These are phyloP conservation scores for Fusarium liriodendri DNA, from an alignment of 2,329 filamentous ascomycete genomes.

Conservation along the genomic window DNA sequence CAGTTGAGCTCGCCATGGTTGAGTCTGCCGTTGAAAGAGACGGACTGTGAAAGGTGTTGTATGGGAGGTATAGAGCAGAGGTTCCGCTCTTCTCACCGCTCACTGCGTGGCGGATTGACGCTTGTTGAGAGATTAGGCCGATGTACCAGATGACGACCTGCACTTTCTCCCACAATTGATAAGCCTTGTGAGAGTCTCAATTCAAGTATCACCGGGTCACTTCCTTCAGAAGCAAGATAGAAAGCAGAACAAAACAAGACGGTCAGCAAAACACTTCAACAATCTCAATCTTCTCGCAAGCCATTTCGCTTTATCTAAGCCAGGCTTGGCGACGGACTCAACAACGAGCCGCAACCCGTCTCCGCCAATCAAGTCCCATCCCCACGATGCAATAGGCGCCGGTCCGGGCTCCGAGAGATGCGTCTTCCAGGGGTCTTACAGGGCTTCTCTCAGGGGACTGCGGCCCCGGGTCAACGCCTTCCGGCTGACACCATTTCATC, in stretches of 20 bases:
- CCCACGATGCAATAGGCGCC: neutral
- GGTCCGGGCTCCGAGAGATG: conserved; percentile 20
- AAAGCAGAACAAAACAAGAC: neutral
- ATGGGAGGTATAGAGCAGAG: neutral
- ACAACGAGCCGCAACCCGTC: conserved; percentile 22
- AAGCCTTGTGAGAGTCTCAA: neutral
- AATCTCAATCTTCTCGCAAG: conserved; percentile 21
- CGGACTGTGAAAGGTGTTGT: neutral
- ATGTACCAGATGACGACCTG: neutral
- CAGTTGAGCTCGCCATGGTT: conserved; percentile 35
- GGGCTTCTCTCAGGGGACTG: conserved; percentile 16
- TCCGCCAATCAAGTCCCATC: conserved; percentile 11
- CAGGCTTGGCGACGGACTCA: conserved; percentile 30
- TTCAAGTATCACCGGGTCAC: neutral
- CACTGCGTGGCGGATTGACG: conserved; percentile 7
- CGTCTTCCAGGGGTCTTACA: conserved; percentile 22
- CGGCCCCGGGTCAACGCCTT: neutral
- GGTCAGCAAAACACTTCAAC: conserved; percentile 1
- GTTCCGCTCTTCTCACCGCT: conserved; percentile 37
- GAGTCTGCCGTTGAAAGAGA: neutral
- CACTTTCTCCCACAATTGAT: neutral
- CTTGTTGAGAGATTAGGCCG: conserved; percentile 16
- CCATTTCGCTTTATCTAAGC: conserved; percentile 9
- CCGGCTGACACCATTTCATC: conserved; percentile 9
- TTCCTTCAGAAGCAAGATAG: neutral